A percentile compares a stretch with the other conserved stretches of the same genome.
These are phyloP conservation scores for Bryum argenteum DNA, from an alignment of 225 moss, liverwort and hornwort genomes.

Conservation along the genomic window DNA sequence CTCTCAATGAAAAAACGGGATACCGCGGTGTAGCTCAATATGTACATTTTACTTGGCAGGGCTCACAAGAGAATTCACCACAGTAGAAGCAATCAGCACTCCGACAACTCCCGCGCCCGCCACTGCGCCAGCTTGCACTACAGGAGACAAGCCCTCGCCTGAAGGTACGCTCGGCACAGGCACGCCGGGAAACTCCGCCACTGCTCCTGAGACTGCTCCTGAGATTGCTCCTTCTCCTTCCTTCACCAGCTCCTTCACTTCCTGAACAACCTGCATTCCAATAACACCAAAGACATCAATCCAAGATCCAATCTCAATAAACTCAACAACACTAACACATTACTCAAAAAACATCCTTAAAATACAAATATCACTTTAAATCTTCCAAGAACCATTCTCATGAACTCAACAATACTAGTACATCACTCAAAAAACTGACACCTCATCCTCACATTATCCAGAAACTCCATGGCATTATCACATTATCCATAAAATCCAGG, in stretches of 20 bases:
- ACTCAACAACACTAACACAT: not conserved
- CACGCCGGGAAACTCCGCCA: slow-evolving; percentile 49
- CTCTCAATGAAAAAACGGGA: slow-evolving; percentile 37
- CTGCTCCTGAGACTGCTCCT: slow-evolving; percentile 38
- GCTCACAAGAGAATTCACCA: slow-evolving; percentile 79
- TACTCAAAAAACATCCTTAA: not conserved
- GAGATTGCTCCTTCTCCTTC: slow-evolving; percentile 70
- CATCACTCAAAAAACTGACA: not conserved
- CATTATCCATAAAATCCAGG: too few species aligned
- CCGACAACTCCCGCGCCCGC: slow-evolving; percentile 79
- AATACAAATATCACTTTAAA: not conserved
- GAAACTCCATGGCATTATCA: too few species aligned
- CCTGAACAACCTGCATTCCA: slow-evolving; percentile 57
- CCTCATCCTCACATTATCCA: too few species aligned
- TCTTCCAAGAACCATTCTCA: not conserved
- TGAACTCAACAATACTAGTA: not conserved
- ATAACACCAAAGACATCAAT: not conserved
- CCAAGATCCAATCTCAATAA: not conserved
- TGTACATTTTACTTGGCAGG: slow-evolving; percentile 69
- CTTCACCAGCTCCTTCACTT: slow-evolving; percentile 73
- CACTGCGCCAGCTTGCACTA: slow-evolving; percentile 75
- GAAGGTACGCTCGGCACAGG: slow-evolving; percentile 44
- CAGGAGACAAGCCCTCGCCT: slow-evolving; percentile 57
- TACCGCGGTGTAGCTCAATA: slow-evolving; percentile 36
- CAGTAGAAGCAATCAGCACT: slow-evolving; percentile 75